phyloP scores from a whole-genome alignment of 116 monocot species.

The Phalaenopsis hybrid region DNA sequence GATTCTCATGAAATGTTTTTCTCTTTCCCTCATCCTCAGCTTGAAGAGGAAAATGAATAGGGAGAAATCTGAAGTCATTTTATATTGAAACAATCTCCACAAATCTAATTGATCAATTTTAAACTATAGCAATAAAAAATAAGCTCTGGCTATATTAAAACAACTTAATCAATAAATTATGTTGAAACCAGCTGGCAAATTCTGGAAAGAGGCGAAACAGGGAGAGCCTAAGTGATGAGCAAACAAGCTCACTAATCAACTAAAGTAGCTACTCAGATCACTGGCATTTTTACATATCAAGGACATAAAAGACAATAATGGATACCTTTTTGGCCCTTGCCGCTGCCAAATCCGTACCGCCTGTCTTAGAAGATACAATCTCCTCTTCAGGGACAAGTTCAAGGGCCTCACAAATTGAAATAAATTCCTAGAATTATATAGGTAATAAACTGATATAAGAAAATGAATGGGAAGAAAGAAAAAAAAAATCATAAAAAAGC shows the following conservation, averaged over 20 bases:
- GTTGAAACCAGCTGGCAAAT: background rate
- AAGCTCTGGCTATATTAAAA: background rate
- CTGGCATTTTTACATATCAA: background rate
- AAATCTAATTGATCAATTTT: background rate
- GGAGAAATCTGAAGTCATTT: background rate
- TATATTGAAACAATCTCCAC: background rate
- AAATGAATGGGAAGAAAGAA: background rate
- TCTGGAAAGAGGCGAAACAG: background rate
- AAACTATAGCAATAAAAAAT: background rate
- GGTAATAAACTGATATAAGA: background rate
- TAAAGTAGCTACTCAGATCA: background rate
- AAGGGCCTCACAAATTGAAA: conserved; percentile 81
- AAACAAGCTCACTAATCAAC: background rate
- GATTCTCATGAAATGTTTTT: background rate
- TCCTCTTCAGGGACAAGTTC: conserved; percentile 91
- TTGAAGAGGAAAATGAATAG: background rate
- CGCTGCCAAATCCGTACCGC: conserved; percentile 29
- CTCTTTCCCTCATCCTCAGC: background rate
- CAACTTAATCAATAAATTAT: background rate
- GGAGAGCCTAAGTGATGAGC: background rate
- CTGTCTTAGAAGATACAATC: conserved; percentile 32
- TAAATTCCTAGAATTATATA: conserved; percentile 59
- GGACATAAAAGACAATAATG: background rate
- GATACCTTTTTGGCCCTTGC: conserved; percentile 77
- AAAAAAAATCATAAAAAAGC: background rate